phyloP scores from a whole-genome alignment of 176 grass and related monocot genomes.

The Musa schizocarpa region DNA sequence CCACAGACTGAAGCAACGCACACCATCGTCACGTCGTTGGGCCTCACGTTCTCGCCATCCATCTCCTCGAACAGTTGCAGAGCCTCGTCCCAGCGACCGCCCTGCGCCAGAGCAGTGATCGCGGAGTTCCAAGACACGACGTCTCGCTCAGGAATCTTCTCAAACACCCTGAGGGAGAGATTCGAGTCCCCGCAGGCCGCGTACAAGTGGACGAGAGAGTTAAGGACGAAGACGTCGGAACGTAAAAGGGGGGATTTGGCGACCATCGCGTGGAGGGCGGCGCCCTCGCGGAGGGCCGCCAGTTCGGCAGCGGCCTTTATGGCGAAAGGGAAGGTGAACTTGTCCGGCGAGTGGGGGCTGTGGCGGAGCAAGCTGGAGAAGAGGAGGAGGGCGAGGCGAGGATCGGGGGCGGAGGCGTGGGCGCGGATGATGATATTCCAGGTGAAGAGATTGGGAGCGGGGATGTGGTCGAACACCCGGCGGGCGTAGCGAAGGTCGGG shows the following conservation, averaged over 20 bases:
- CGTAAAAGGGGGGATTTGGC: neutral
- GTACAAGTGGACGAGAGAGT: slow-evolving; percentile 11
- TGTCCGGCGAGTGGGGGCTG: neutral
- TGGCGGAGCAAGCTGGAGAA: slow-evolving; percentile 7
- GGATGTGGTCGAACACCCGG: slow-evolving; percentile 8
- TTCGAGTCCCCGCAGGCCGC: neutral
- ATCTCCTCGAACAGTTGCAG: slow-evolving; percentile 17
- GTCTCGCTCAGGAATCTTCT: slow-evolving; percentile 3
- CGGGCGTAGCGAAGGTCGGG: slow-evolving; percentile 4
- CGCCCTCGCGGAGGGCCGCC: neutral
- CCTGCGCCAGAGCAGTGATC: slow-evolving; percentile 14
- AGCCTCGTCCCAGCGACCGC: slow-evolving; percentile 1
- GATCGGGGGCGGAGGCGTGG: slow-evolving; percentile 2
- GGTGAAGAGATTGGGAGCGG: slow-evolving; percentile 1
- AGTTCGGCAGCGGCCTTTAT: slow-evolving; percentile 16
- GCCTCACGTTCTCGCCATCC: slow-evolving; percentile 3
- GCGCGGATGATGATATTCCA: slow-evolving; percentile 16
- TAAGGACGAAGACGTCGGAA: slow-evolving; percentile 12
- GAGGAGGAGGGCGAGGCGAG: neutral
- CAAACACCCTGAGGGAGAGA: slow-evolving; percentile 10
- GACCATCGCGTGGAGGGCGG: slow-evolving; percentile 4
- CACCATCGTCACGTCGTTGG: slow-evolving; percentile 16
- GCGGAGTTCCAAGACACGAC: slow-evolving; percentile 25
- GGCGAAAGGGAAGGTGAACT: slow-evolving; percentile 19
- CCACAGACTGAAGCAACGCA: slow-evolving; percentile 2